A percentile compares a stretch with the other conserved stretches of the same genome.
These are phyloP conservation scores for Diaporthe batatas DNA, from an alignment of 2,329 filamentous ascomycete species.

Conservation along the genomic window DNA sequence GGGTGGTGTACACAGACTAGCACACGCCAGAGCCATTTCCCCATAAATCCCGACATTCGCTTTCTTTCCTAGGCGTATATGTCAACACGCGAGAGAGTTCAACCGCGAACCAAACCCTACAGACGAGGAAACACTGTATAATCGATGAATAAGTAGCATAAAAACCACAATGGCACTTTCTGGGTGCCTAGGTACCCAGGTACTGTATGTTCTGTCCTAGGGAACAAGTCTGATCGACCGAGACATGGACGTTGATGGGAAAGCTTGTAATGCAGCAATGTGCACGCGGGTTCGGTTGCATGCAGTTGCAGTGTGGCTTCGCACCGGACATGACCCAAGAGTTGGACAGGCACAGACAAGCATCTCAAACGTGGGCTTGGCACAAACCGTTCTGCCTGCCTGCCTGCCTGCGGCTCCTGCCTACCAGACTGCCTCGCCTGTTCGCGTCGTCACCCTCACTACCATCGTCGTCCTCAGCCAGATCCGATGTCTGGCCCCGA, in stretches of 20 bases:
- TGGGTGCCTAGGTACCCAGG: no score
- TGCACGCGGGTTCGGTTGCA: background rate
- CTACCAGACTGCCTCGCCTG: background rate
- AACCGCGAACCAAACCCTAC: slow-evolving; percentile 3
- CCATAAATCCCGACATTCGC: background rate
- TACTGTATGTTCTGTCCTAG: no score
- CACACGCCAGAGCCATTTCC: background rate
- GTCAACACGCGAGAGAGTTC: background rate
- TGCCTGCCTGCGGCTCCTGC: background rate
- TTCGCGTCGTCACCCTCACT: background rate
- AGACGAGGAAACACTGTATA: background rate
- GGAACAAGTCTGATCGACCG: background rate
- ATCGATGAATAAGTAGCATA: background rate
- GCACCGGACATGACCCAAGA: no score
- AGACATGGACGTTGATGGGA: background rate
- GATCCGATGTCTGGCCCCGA: background rate
- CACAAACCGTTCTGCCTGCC: no score
- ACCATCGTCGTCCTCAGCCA: background rate
- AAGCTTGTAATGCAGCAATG: background rate
- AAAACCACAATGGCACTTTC: background rate
- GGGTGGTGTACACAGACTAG: background rate
- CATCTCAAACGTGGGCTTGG: slow-evolving; percentile 11
- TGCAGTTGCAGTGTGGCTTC: background rate
- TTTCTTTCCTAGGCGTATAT: no score
- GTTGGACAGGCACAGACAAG: background rate